Conservation (phyloP, 176 grass and related monocot species). For the Juncus effusus region DNA sequence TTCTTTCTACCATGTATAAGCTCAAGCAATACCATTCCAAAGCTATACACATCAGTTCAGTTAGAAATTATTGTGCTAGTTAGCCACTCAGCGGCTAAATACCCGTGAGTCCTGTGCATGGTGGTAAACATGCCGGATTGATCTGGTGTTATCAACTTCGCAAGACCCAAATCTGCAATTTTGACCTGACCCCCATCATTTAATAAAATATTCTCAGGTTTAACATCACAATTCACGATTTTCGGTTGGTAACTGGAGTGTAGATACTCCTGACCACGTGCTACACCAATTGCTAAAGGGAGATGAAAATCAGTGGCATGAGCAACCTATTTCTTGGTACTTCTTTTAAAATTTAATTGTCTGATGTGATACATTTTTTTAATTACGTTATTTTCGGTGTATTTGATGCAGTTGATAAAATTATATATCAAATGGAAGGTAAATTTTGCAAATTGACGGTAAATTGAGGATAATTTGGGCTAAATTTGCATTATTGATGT, state of each 20-base stretch:
- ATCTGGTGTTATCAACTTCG: conserved; percentile 31
- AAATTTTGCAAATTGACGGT: too few relatives aligned
- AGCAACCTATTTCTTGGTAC: too few relatives aligned
- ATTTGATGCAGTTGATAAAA: too few relatives aligned
- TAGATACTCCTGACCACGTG: conserved; percentile 31
- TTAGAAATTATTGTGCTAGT: conserved; percentile 12
- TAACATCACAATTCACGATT: conserved; percentile 48
- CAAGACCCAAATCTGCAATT: conserved; percentile 46
- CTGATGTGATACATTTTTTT: too few relatives aligned
- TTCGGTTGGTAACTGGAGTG: conserved; percentile 26
- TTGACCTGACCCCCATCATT: conserved; percentile 30
- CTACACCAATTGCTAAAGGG: conserved; percentile 21
- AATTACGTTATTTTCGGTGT: too few relatives aligned
- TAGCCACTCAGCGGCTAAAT: conserved; percentile 40
- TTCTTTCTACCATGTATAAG: conserved; percentile 23
- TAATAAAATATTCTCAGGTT: conserved; percentile 47
- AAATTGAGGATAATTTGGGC: too few relatives aligned
- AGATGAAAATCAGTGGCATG: too few relatives aligned
- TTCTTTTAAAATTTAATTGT: too few relatives aligned
- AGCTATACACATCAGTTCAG: conserved; percentile 46
- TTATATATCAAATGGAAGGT: too few relatives aligned
- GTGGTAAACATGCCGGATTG: conserved; percentile 33
- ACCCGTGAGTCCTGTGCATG: conserved; percentile 32
- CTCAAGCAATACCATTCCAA: conserved; percentile 45
- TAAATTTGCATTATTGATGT: too few relatives aligned